A percentile compares a stretch with the other conserved stretches of the same genome.
Evolutionary conservation across 306 rosid genomes (phyloP).

Genomic region (Lathyrus tuberosus): DNA sequence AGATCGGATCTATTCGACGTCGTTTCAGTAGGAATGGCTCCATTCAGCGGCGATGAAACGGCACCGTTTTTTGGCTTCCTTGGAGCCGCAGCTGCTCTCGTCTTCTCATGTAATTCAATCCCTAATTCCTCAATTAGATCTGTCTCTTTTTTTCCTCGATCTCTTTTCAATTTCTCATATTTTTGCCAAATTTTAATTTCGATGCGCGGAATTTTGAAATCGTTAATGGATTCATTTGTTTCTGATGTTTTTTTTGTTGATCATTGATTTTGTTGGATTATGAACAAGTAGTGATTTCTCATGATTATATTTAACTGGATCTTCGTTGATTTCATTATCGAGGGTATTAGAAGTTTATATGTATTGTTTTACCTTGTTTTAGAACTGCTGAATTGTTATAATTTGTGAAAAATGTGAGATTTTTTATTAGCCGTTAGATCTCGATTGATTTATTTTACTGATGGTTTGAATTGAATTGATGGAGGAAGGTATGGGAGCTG

Average conservation of each 20-base stretch:
- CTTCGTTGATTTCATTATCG: background rate
- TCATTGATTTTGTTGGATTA: constrained; percentile 7
- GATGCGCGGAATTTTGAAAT: background rate
- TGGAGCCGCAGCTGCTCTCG: constrained; percentile 90
- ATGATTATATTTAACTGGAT: background rate
- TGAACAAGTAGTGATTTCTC: background rate
- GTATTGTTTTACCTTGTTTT: background rate
- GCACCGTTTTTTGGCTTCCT: constrained; percentile 93
- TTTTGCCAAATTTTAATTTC: background rate
- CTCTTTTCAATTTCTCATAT: background rate
- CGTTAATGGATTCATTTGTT: too few species aligned
- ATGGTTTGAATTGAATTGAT: constrained; percentile 29
- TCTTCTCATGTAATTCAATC: constrained; percentile 67
- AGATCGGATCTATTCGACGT: constrained; percentile 54
- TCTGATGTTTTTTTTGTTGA: constrained; percentile 8
- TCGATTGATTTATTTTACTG: background rate
- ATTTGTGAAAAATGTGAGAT: background rate
- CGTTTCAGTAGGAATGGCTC: constrained; percentile 52
- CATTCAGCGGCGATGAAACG: constrained; percentile 89
- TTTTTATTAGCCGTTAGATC: background rate
- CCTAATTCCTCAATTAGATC: constrained; percentile 40
- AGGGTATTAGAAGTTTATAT: background rate
- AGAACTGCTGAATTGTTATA: background rate
- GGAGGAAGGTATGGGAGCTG: constrained; percentile 86
- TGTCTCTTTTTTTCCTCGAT: background rate